A percentile compares a stretch with the other conserved stretches of the same genome.
Evolutionary conservation across 148 eudicot species (phyloP).

Genomic region (Vaccinium darrowii): DNA sequence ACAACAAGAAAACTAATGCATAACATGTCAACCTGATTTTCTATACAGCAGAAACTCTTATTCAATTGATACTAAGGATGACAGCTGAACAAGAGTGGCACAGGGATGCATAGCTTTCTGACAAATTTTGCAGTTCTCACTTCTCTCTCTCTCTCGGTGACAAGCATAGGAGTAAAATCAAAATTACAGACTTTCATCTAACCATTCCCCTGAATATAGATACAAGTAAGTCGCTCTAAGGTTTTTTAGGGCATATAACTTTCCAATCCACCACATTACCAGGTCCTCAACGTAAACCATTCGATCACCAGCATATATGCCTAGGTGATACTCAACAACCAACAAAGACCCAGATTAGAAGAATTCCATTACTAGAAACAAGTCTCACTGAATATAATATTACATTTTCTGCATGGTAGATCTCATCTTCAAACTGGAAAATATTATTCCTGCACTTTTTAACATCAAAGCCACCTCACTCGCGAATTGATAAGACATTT

Average conservation of each 20-base stretch:
- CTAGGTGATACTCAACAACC: neutral
- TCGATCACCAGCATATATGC: neutral
- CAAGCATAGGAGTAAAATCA: neutral
- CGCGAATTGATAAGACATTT: neutral
- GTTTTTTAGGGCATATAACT: neutral
- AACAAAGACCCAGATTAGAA: neutral
- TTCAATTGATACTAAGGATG: neutral
- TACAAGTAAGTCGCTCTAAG: neutral
- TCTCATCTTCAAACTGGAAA: slow-evolving; percentile 6
- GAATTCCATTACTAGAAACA: neutral
- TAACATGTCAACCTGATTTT: neutral
- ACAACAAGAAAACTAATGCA: neutral
- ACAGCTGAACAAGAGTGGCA: neutral
- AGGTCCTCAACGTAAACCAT: neutral
- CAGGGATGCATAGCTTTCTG: neutral
- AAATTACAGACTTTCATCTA: neutral
- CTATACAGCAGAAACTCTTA: neutral
- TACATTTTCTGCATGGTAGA: neutral
- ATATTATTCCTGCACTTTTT: neutral
- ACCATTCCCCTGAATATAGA: neutral
- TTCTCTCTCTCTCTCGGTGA: neutral
- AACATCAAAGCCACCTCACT: neutral
- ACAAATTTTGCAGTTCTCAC: neutral
- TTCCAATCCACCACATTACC: neutral
- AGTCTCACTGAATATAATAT: neutral